Percentiles rank a stretch among this genome's conserved stretches.
phyloP scores from a whole-genome alignment of 169 alveolate species.

The Plasmodium falciparum region DNA sequence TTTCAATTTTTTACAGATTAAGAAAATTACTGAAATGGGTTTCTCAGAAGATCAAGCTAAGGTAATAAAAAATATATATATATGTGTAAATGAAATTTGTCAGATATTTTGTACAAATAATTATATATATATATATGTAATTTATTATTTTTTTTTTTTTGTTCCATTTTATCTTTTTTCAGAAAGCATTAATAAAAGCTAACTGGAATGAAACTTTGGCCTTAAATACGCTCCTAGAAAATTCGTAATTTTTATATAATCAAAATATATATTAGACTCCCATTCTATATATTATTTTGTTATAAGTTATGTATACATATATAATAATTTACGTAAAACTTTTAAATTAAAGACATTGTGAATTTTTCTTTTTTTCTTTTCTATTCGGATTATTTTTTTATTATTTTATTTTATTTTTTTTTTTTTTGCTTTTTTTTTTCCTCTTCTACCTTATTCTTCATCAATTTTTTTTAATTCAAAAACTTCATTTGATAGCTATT shows the following conservation, averaged over 20 bases:
- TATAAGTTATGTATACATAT: not conserved
- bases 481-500: constrained; percentile 47
- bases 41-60: constrained; percentile 83
- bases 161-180: constrained; percentile 8
- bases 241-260: constrained; percentile 29
- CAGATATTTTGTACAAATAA: too few relatives aligned
- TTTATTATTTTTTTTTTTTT: constrained; percentile 36
- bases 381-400: not conserved
- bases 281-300: not conserved
- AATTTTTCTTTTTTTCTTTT: constrained; percentile 8
- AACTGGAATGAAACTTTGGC: constrained; percentile 92
- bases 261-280: not conserved
- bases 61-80: constrained; percentile 48
- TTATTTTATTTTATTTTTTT: not conserved
- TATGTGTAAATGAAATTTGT: not conserved
- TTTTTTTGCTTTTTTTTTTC: not conserved
- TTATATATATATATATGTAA: not conserved
- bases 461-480: constrained; percentile 30
- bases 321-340: not conserved
- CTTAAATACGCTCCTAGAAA: constrained; percentile 85
- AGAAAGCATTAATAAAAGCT: constrained; percentile 85
- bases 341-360: constrained; percentile 29
- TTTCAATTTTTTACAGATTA: constrained; percentile 65
- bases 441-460: not conserved
- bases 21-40: constrained; percentile 85